Base-by-base conservation (phyloP, 306 rosid species). In the Sechiopsis laciniata region DNA sequence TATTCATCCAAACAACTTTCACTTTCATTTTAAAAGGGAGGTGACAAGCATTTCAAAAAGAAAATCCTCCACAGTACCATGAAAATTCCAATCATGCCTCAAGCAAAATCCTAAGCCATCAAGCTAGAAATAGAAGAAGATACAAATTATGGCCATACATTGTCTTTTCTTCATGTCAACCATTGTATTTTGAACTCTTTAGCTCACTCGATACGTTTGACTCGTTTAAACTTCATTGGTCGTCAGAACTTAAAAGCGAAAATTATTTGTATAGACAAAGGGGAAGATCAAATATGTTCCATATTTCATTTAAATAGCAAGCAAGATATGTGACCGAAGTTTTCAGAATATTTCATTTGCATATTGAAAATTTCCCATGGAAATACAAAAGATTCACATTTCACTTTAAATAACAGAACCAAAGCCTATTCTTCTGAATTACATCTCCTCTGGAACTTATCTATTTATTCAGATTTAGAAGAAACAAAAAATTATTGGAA, bases 401-500 rank as follows among this genome's bases (percentile, higher is more conserved):
- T 50, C 73, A 69, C 45, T 20, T 15, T 7, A 7, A 13, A 68
- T 15, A 67, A 45, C 73, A 69, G 7, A 46, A 24, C 11, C 42
- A 14, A 21, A 46, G 17, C 42, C 55, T 42, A 19, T 10, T 35
- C 52, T 64, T 64, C 51, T 37, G 8, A 64, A 35, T 37, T 64
- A 37, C 42, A 37, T 66, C 55, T 66, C 72, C 32, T 42, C 72
- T 19, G 0, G 19, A 42, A 14, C 51, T 46, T 22, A 48, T 10
- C 45, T 69, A 48, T 48, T 13, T 68, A 26, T 66, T 66, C 26
- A 66, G 72, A 45, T 45, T 9, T 66, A 19, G 72, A 65, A 48
- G 19, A 6, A 37, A 19, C 16, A 40, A n/a, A 66, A 35, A n/a
- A 13, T 32, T 37, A 37, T 21, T 37, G 24, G 17, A 51, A 51